Evolutionary conservation across 805 yeast species (phyloP).

Genomic region (Sporopachydermia quercuum): DNA sequence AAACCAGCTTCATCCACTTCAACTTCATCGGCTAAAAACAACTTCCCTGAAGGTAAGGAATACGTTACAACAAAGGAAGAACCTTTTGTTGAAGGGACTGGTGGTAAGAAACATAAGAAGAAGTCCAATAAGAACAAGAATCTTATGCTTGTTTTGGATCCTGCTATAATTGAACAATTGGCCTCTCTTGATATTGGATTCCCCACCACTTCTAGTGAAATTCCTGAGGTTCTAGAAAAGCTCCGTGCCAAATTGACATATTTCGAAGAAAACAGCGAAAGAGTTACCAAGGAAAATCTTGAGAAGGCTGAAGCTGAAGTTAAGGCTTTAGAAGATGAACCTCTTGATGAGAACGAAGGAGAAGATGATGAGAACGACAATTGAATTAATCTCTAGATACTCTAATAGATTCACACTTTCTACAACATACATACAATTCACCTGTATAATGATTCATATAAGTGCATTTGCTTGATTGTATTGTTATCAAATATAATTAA

Average conservation of each 20-base stretch:
- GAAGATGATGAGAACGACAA: neutral
- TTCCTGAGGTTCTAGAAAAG: constrained; percentile 44
- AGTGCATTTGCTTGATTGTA: too few relatives aligned
- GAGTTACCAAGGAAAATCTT: constrained; percentile 61
- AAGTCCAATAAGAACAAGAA: constrained; percentile 30
- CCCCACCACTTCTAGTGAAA: constrained; percentile 65
- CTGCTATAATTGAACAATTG: constrained; percentile 52
- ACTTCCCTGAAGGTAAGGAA: constrained; percentile 25
- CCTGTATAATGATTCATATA: too few relatives aligned
- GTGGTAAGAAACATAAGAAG: constrained; percentile 34
- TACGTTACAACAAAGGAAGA: constrained; percentile 48
- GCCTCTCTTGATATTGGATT: constrained; percentile 62
- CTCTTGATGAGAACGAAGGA: neutral
- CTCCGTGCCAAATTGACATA: constrained; percentile 60
- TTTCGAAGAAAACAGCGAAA: constrained; percentile 60
- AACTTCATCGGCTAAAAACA: constrained; percentile 11
- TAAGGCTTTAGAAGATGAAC: constrained; percentile 43
- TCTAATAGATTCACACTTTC: too few relatives aligned
- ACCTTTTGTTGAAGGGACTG: constrained; percentile 39
- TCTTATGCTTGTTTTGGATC: constrained; percentile 8
- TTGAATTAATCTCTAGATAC: too few relatives aligned
- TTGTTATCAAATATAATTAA: too few relatives aligned
- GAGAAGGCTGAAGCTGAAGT: constrained; percentile 67
- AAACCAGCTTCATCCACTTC: constrained; percentile 16
- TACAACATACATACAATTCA: too few relatives aligned